Evolutionary conservation across 768 basidiomycete species (phyloP), one percentile per base, ranked within the genome.

Genomic region (Fibroporia radiculosa): DNA sequence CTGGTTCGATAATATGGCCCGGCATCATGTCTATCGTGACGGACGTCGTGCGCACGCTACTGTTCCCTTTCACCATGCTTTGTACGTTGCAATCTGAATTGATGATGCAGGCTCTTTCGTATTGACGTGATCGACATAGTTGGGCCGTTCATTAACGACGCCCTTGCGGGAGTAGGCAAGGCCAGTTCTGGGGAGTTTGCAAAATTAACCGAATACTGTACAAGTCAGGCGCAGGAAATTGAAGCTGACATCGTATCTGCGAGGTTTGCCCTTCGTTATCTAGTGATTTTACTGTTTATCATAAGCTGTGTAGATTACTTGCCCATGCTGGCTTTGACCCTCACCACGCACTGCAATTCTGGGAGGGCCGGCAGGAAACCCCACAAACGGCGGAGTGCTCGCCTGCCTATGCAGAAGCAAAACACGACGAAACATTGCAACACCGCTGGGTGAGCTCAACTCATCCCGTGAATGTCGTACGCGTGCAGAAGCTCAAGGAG

Each of bases 81-180:
- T 80, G 59, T 61, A 48, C 44, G 59, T 53, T 2, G 7, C 16
- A 35, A n/a, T 8, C 34, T 35, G 13, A 35, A 8, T 35, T 18
- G 13, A 10, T 19, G 14, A 8, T 18, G 16, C 34, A 29, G 4
- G 62, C 66, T 26, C 44, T 64, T 27, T 49, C 63, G 42, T 62
- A 22, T 14, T 42, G 63, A 0, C 31, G 32, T 66, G 20, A 64
- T 60, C 49, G 54, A 54, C 22, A 16, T 52, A 61, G 59, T 97
- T 45, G 93, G 95, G 0, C 95, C 95, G 1, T 96, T 97, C 60
- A 80, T 97, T 47, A 93, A 95, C 57, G 95, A 99, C 55, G 93
- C 90, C 2, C 75, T 98, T 20, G 89, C 83, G 0, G 79, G 86
- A 41, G 55, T 92, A 42, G 83, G 89, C 20, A 82, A 82, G 58